Evolutionary conservation across 2,329 filamentous ascomycete genomes (phyloP), one percentile per base, ranked within the genome.

Genomic region (Calonectria naviculata): DNA sequence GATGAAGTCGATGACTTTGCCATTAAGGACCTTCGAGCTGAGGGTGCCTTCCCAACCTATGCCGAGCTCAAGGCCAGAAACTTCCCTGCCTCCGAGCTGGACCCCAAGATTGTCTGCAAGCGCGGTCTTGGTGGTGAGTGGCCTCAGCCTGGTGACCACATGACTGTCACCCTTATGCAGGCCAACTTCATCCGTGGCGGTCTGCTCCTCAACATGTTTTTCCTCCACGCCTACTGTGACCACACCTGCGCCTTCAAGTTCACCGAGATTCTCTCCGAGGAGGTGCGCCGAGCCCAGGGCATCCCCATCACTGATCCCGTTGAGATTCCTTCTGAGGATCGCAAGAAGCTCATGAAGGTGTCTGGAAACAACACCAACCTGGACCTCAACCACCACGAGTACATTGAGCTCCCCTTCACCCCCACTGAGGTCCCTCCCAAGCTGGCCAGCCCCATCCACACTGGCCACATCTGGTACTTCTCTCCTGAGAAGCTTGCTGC

Each of bases 1-100:
- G 69, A 71, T n/a, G 69, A 71, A 44, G 21, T 71, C 44, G 69
- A 71, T n/a, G 65, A 68, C 60, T 71, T 71, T 31, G 58, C 60
- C 36, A 60, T 56, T 52, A 68, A 68, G 44, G 69, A 71, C 21
- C 65, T 65, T n/a, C 69, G 69, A 10, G 65, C 58, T 13, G 65
- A 68, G 24, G 65, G 26, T 5, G 44, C 52, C 13, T 71, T 71
- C 52, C 69, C 69, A 3, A 61, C 31, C 60, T 68, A 65, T 62
- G 69, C 65, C 15, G 69, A 71, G 34, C 65, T 71, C 65, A 68
- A 68, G 69, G 69, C 69, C 31, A 41, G 44, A n/a, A 61, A 46
- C 52, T 71, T 71, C 44, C 69, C 69, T n/a, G 42, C 65, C 7
- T 67, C 69, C 3, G 65, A 17, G 5, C 52, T 71, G 15, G 64